These are phyloP conservation scores for Leptographium radiaticola DNA, from an alignment of 2,329 filamentous ascomycete genomes.

Conservation along the genomic window DNA sequence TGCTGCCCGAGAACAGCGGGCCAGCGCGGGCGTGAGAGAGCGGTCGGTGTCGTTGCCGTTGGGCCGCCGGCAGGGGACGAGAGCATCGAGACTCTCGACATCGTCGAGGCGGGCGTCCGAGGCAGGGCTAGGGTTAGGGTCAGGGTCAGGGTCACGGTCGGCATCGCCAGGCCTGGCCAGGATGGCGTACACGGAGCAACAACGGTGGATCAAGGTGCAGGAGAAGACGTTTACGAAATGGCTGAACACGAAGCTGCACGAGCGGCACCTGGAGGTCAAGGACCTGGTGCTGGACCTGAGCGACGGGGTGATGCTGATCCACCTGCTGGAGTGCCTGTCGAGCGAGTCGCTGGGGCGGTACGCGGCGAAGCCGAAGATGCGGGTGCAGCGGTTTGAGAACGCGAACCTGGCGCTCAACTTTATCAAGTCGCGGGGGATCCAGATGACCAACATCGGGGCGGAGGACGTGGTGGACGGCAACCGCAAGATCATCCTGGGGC, in stretches of 20 bases:
- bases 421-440: conserved; percentile 70
- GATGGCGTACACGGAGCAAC: conserved; percentile 53
- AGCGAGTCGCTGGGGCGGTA: conserved; percentile 92
- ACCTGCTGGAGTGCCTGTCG: conserved; percentile 91
- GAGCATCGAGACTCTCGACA: not conserved
- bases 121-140: no score
- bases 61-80: conserved; percentile 9
- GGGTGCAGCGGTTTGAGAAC: conserved; percentile 96
- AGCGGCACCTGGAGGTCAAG: conserved; percentile 64
- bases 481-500: conserved; percentile 87
- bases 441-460: conserved; percentile 96
- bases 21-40: conserved; percentile 17
- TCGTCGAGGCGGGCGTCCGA: not conserved
- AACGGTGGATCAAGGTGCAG: conserved; percentile 68
- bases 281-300: conserved; percentile 83
- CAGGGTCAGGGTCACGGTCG: not conserved
- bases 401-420: conserved; percentile 92
- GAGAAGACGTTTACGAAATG: conserved; percentile 99
- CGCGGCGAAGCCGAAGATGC: conserved; percentile 88
- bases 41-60: not conserved
- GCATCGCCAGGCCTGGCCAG: conserved; percentile 24
- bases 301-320: conserved; percentile 90
- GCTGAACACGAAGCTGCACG: conserved; percentile 91
- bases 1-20: conserved; percentile 33
- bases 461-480: conserved; percentile 98